Evolutionary conservation across 2,329 filamentous ascomycete species (phyloP).

Genomic region (Eutypa lata): DNA sequence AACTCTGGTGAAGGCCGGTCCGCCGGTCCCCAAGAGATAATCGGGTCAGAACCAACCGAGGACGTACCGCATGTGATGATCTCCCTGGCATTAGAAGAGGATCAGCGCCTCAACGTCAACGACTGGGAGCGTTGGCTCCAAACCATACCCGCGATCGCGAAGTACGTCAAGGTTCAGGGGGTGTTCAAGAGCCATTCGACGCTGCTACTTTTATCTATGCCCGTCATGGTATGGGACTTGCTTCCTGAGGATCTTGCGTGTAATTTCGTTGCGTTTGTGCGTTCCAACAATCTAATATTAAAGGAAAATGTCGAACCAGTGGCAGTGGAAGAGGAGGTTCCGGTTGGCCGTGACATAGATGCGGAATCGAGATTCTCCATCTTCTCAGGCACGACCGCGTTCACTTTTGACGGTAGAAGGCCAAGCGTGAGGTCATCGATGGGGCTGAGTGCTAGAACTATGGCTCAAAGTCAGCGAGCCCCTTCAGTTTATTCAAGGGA

Average conservation of each 20-base stretch:
- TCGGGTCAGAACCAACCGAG: slow-evolving; percentile 46
- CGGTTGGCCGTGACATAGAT: slow-evolving; percentile 18
- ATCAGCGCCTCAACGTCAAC: slow-evolving; percentile 54
- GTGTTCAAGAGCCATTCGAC: slow-evolving; percentile 62
- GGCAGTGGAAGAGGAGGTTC: slow-evolving; percentile 12
- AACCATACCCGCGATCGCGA: slow-evolving; percentile 54
- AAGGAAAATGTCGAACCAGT: slow-evolving; percentile 21
- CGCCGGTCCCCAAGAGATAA: slow-evolving; percentile 22
- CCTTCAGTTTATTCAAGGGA: background rate
- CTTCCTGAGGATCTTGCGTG: slow-evolving; percentile 56
- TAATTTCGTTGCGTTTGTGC: slow-evolving; percentile 57
- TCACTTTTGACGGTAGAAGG: slow-evolving; percentile 15
- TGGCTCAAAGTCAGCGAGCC: background rate
- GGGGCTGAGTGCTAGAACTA: slow-evolving; percentile 13
- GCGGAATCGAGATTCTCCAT: slow-evolving; percentile 20
- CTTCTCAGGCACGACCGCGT: slow-evolving; percentile 25
- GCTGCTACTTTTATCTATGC: slow-evolving; percentile 54
- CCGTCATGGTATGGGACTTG: slow-evolving; percentile 58
- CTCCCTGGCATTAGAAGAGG: slow-evolving; percentile 55
- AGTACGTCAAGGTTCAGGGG: slow-evolving; percentile 59
- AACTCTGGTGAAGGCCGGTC: slow-evolving; percentile 23
- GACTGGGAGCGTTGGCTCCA: slow-evolving; percentile 58
- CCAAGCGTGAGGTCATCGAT: slow-evolving; percentile 6
- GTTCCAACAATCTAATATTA: slow-evolving; percentile 52
- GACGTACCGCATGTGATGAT: slow-evolving; percentile 60